Conservation (phyloP, 2,329 filamentous ascomycete species). For the Zelopaecilomyces penicillatus region DNA sequence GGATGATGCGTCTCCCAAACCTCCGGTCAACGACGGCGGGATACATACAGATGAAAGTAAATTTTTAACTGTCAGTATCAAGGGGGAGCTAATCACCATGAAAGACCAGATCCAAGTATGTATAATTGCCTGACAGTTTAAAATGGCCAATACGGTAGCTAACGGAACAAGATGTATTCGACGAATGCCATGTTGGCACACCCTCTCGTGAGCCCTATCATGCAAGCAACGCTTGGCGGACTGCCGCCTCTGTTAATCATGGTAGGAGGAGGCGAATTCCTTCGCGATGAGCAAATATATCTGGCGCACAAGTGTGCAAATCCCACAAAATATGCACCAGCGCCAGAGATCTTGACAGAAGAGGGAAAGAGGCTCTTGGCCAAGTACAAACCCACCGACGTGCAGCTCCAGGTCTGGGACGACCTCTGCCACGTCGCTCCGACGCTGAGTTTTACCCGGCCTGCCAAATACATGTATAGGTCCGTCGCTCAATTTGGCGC, state of each 20-base stretch:
- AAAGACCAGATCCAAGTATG: constrained; percentile 85
- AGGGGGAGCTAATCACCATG: constrained; percentile 62
- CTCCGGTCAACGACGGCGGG: constrained; percentile 20
- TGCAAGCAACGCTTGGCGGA: constrained; percentile 83
- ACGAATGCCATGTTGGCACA: constrained; percentile 80
- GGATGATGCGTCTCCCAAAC: constrained; percentile 12
- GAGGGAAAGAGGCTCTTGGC: constrained; percentile 50
- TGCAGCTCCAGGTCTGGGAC: constrained; percentile 94
- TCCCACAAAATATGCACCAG: constrained; percentile 66
- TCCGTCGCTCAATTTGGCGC: constrained; percentile 88
- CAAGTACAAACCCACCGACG: constrained; percentile 74
- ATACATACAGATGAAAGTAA: constrained; percentile 20
- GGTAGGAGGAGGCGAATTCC: constrained; percentile 77
- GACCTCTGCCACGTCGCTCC: constrained; percentile 88
- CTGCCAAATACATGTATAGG: constrained; percentile 92
- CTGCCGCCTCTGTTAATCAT: constrained; percentile 82
- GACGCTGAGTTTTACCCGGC: constrained; percentile 90
- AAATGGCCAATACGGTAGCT: background rate
- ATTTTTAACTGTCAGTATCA: constrained; percentile 57
- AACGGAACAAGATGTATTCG: constrained; percentile 51
- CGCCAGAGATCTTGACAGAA: constrained; percentile 53
- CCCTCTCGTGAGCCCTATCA: constrained; percentile 78
- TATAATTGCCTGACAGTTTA: background rate
- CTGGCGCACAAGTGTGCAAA: constrained; percentile 90
- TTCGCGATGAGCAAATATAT: constrained; percentile 92